Evolutionary conservation across 2,329 filamentous ascomycete genomes (phyloP).

Genomic region (Cladorrhinum sp.): DNA sequence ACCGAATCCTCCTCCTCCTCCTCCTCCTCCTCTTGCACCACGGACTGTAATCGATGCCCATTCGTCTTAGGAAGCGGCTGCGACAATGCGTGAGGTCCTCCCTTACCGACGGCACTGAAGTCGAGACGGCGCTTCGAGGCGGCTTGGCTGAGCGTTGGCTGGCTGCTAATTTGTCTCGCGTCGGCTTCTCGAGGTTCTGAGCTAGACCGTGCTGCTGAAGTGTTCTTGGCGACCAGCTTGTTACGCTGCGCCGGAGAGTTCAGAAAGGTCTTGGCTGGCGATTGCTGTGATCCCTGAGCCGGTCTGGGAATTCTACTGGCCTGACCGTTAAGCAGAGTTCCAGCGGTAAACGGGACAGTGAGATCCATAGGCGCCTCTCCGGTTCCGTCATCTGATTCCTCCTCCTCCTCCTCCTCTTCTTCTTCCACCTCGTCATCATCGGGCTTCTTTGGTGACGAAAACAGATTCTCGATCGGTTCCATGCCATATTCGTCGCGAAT

Average conservation of each 20-base stretch:
- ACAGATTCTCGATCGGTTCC: conserved; percentile 81
- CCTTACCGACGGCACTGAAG: conserved; percentile 39
- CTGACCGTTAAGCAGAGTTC: conserved; percentile 51
- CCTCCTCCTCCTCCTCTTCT: conserved; percentile 19
- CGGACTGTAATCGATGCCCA: conserved; percentile 12
- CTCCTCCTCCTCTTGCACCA: conserved; percentile 20
- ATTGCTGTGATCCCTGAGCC: conserved; percentile 41
- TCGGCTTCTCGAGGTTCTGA: conserved; percentile 11
- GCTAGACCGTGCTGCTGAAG: conserved; percentile 2
- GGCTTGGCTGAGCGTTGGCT: conserved; percentile 29
- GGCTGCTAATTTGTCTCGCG: conserved; percentile 17
- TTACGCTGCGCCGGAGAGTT: conserved; percentile 60
- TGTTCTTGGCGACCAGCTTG: conserved; percentile 47
- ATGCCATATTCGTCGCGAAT: conserved; percentile 88
- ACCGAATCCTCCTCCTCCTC: conserved; percentile 31
- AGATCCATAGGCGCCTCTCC: conserved; percentile 50
- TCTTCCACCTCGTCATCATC: conserved; percentile 24
- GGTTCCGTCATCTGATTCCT: conserved; percentile 30
- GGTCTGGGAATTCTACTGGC: conserved; percentile 45
- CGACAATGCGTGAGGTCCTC: conserved; percentile 21
- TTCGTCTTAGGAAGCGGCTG: conserved; percentile 31
- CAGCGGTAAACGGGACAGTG: conserved; percentile 14
- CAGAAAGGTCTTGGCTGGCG: conserved; percentile 62
- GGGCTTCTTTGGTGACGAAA: conserved; percentile 68
- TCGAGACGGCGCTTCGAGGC: conserved; percentile 54